Base-by-base conservation (phyloP, 1,284 basidiomycete species). In the Puccinia horiana region DNA sequence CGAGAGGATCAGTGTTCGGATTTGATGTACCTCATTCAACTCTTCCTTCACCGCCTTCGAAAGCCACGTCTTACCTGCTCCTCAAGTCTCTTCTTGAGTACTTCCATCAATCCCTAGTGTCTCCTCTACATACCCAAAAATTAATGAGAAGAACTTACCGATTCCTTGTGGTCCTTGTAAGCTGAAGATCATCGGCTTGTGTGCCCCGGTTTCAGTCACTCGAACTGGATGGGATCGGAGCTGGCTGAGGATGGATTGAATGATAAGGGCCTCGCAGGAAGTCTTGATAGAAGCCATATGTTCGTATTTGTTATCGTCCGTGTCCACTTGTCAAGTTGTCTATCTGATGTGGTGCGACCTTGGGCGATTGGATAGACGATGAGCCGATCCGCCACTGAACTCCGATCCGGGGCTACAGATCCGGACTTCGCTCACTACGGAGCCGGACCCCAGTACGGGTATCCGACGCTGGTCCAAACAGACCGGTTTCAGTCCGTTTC, bases 161-260 rank as follows among this genome's bases (percentile, higher is more conserved):
- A 81, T 81, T 61, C 79, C 79, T 74, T 74, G 79, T 23, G 70
- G 44, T 18, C 70, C 79, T 75, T 81, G 79, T 40, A 75, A 26
- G 35, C 79, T 72, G 35, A 81, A 23, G n/a, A 81, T 35, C 26
- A 81, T n/a, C 8, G 79, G 79, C 52, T 54, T 49, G 47, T 40
- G 70, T 11, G 35, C 42, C 29, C 70, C 70, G 23, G 47, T 40
- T 2, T 73, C 70, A 29, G 47, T 73, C 47, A 73, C 20, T 54
- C 44, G 47, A 54, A 18, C 29, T 9, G 70, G 47, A 52, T 23
- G 49, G 2, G 70, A 73, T 26, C 70, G 47, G 2, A 73, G 47
- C 54, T 40, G 47, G 29, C 5, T 37, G 26, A 73, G 70, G 44
- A 73, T 52, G 49, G 37, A 73, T 52, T 52, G 44, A 23, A 73